Conservation (phyloP, 2,329 filamentous ascomycete species). For the Xylariaceae sp. region DNA sequence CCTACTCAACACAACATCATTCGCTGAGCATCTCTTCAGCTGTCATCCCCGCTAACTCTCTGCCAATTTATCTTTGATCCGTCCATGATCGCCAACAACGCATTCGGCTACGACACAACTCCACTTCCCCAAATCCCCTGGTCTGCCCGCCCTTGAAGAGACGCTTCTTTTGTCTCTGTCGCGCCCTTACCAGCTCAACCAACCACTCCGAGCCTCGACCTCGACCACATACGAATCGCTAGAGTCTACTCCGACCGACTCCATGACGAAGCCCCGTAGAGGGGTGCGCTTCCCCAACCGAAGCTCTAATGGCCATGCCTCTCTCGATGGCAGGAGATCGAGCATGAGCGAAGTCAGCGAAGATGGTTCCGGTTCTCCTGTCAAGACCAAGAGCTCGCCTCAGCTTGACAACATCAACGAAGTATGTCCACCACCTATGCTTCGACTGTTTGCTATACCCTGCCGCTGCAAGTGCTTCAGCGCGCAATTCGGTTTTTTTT, state of each 20-base stretch:
- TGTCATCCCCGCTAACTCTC: too few species aligned
- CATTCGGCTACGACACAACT: not conserved
- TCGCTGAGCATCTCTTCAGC: too few species aligned
- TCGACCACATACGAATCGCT: too few species aligned
- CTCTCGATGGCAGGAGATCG: slow-evolving; percentile 54
- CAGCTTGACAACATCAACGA: slow-evolving; percentile 36
- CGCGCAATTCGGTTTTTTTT: not conserved
- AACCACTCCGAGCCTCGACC: not conserved
- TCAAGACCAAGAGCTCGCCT: slow-evolving; percentile 24
- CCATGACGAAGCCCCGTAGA: slow-evolving; percentile 37
- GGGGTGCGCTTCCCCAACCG: slow-evolving; percentile 53
- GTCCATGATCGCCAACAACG: not conserved
- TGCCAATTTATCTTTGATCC: not conserved
- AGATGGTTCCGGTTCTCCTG: slow-evolving; percentile 39
- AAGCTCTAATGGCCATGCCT: slow-evolving; percentile 38
- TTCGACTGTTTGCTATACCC: not conserved
- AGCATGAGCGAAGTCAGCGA: slow-evolving; percentile 71
- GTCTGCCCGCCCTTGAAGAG: not conserved
- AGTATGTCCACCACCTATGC: slow-evolving; percentile 23
- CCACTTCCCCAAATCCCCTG: not conserved
- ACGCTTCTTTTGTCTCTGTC: not conserved
- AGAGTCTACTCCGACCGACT: not conserved
- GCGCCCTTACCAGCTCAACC: not conserved
- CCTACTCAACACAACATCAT: too few species aligned
- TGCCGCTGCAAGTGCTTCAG: too few species aligned